These are phyloP conservation scores for Talaromyces sp. DNA, from an alignment of 2,329 filamentous ascomycete genomes.

Conservation along the genomic window DNA sequence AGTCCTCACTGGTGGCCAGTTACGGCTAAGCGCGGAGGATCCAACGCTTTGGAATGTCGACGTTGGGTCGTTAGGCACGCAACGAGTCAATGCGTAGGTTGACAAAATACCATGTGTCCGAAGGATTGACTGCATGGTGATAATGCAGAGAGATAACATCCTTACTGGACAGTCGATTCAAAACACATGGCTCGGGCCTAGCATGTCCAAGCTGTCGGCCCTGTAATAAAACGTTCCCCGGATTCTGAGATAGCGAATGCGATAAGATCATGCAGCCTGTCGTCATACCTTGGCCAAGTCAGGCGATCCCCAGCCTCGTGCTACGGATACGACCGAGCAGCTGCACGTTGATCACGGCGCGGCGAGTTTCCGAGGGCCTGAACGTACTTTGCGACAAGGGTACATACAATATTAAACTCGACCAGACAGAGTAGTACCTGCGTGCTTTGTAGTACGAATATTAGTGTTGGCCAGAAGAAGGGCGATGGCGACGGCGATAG, in stretches of 20 bases:
- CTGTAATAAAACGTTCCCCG: not conserved
- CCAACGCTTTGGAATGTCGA: not conserved
- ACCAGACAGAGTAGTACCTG: not conserved
- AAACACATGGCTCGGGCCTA: not conserved
- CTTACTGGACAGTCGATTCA: not conserved
- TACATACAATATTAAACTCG: not conserved
- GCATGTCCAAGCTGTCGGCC: not conserved
- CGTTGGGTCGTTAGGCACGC: not conserved
- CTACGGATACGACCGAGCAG: not conserved
- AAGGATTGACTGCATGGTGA: not conserved
- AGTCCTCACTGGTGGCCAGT: not conserved
- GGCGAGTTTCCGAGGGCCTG: not conserved
- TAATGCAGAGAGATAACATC: not conserved
- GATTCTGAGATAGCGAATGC: not conserved
- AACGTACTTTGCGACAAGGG: too few relatives aligned
- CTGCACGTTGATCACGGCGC: not conserved
- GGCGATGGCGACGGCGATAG: not conserved
- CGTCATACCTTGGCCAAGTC: slow-evolving; percentile 1
- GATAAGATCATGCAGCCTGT: not conserved
- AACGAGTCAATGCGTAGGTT: not conserved
- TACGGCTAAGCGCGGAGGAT: not conserved
- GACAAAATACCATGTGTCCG: not conserved
- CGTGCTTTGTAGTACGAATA: not conserved
- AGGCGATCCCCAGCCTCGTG: not conserved
- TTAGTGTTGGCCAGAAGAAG: not conserved